phyloP scores from a whole-genome alignment of 441 rosid species.

The Jatropha podagrica region DNA sequence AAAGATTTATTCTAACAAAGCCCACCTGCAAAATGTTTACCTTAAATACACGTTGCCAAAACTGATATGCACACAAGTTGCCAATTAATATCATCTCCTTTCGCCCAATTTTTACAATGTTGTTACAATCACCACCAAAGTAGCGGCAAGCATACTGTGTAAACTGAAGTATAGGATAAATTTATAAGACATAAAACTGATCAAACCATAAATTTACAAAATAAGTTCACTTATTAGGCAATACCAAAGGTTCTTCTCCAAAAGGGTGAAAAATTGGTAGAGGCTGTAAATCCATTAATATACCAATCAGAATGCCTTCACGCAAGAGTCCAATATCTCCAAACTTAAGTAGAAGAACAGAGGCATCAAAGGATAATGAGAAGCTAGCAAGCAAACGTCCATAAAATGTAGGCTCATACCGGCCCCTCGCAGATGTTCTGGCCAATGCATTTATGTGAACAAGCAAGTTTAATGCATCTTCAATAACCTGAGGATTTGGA shows the following conservation, averaged over 20 bases:
- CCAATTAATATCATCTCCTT: conserved; percentile 65
- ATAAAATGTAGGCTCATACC: conserved; percentile 87
- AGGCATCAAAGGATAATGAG: conserved; percentile 81
- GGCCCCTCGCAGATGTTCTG: conserved; percentile 58
- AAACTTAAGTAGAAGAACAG: conserved; percentile 73
- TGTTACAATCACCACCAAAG: conserved; percentile 50
- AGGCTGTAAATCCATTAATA: conserved; percentile 83
- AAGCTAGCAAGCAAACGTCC: conserved; percentile 87
- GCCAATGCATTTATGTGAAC: conserved; percentile 56
- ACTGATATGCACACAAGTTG: conserved; percentile 78
- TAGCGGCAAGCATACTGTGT: conserved; percentile 48
- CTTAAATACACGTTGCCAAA: conserved; percentile 88
- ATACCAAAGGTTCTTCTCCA: conserved; percentile 78
- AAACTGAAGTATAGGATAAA: conserved; percentile 48
- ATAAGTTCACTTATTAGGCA: conserved; percentile 25
- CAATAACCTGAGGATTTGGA: conserved; percentile 68
- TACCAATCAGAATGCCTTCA: conserved; percentile 86
- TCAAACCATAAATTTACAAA: conserved; percentile 21
- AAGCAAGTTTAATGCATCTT: conserved; percentile 74
- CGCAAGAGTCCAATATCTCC: conserved; percentile 80
- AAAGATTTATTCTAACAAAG: conserved; percentile 14
- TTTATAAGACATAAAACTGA: conserved; percentile 20
- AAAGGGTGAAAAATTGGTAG: conserved; percentile 81
- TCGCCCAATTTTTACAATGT: conserved; percentile 46
- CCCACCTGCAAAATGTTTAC: conserved; percentile 31